Evolutionary conservation across 805 yeast genomes (phyloP).

Genomic region (Cyberlindnera euphorbiae): DNA sequence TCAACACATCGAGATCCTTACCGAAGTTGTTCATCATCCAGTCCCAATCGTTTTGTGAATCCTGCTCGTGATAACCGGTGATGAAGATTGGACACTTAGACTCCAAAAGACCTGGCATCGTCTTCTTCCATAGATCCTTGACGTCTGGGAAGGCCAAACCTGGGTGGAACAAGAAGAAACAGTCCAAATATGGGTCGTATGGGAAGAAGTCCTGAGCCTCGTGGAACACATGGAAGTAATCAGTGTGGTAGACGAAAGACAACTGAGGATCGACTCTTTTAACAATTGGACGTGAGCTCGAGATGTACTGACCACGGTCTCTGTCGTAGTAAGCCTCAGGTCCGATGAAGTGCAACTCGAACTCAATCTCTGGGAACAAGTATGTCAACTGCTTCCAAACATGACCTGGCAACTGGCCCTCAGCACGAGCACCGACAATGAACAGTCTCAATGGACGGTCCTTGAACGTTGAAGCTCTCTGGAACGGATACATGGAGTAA

Average conservation of each 20-base stretch:
- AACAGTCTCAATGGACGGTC: conserved; percentile 89
- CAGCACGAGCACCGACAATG: conserved; percentile 87
- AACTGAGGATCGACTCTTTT: conserved; percentile 71
- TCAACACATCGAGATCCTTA: conserved; percentile 75
- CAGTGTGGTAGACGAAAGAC: conserved; percentile 77
- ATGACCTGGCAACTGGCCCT: conserved; percentile 87
- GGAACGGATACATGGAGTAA: conserved; percentile 77
- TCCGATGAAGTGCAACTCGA: conserved; percentile 90
- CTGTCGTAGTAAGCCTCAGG: conserved; percentile 85
- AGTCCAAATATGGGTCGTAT: conserved; percentile 93
- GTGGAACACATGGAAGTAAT: conserved; percentile 86
- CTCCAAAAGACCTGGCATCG: conserved; percentile 82
- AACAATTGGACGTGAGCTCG: conserved; percentile 59
- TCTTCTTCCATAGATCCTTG: conserved; percentile 74
- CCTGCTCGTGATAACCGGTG: conserved; percentile 83
- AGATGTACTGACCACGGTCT: conserved; percentile 55
- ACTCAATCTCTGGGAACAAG: conserved; percentile 74
- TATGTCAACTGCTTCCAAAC: conserved; percentile 93
- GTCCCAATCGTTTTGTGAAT: conserved; percentile 61
- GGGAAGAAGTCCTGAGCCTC: conserved; percentile 95
- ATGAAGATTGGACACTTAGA: conserved; percentile 90
- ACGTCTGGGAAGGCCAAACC: conserved; percentile 83
- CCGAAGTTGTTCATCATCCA: conserved; percentile 64
- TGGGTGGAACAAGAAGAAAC: conserved; percentile 92
- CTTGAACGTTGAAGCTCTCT: conserved; percentile 51